Conservation (phyloP, 257 asterid genomes). For the Solanum habrochaites region DNA sequence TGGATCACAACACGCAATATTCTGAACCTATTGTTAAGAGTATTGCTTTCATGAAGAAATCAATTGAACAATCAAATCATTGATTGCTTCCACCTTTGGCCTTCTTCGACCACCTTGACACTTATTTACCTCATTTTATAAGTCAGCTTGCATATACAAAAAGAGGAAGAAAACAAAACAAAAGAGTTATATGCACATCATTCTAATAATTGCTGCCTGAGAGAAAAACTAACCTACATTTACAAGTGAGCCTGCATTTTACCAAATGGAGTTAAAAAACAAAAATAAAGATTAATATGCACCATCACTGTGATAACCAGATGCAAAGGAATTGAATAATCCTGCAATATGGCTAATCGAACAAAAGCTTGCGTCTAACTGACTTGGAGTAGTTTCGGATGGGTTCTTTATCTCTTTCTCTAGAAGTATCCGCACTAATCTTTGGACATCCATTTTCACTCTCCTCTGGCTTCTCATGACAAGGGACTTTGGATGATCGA, state of each 20-base stretch:
- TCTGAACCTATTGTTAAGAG: too few species aligned
- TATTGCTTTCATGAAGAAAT: too few species aligned
- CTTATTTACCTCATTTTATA: not conserved
- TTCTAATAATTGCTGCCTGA: not conserved
- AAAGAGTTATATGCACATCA: not conserved
- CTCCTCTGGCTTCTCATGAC: conserved; percentile 26
- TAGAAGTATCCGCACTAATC: conserved; percentile 20
- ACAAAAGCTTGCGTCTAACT: conserved; percentile 63
- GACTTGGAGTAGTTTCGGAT: conserved; percentile 51
- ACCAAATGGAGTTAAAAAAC: not conserved
- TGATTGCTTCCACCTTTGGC: not conserved
- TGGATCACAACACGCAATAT: too few species aligned
- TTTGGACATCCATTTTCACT: conserved; percentile 10
- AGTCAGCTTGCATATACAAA: not conserved
- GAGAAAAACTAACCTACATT: not conserved
- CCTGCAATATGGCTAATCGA: conserved; percentile 19
- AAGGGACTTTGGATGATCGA: conserved; percentile 47
- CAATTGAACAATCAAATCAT: not conserved
- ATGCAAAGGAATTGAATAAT: not conserved
- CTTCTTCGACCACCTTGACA: not conserved
- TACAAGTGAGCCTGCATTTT: not conserved
- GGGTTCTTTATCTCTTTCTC: conserved; percentile 32
- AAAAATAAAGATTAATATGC: not conserved
- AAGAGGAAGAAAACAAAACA: not conserved
- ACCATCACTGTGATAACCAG: not conserved